Base-by-base conservation (phyloP, 306 rosid species). In the Trifolium dubium region DNA sequence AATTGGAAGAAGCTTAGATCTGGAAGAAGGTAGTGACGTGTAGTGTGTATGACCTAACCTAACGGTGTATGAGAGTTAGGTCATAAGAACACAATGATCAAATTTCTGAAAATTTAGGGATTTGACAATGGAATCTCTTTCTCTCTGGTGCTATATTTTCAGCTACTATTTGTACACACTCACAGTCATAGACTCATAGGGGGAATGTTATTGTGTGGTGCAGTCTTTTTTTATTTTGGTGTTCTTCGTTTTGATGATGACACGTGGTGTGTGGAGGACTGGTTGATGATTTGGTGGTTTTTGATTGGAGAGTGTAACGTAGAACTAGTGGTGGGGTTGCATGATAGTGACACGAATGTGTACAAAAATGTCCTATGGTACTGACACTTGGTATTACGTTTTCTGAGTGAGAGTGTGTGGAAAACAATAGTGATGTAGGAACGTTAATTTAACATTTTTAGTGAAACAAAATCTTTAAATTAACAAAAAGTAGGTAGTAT, bases 1-100 rank as follows among this genome's bases (percentile, higher is more conserved):
- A 73, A 73, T 6, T 28, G 50, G 79, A 41, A 64, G 79, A 41
- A 64, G 63, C 17, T 37, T 29, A 63, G 49, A 72, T 74, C 77
- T 46, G 40, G 66, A 44, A 47, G 0, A 31, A 61, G 44, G 4
- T 5, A 5, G 64, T n/a, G n/a, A n/a, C n/a, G n/a, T 15, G 23
- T 6, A 37, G 6, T 37, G 40, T 37, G 40, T 37, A 51, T 47
- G 51, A 67, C 10, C 30, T 29, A 54, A 67, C 10, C 30, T 29
- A 54, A 46, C 10, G 5, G 3, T 65, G 40, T 67, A 50, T 40
- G 34, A 9, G 75, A 67, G 53, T 29, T 71, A 64, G 50, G 50
- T 50, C 61, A n/a, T 9, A 18, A 34, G 39, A 40, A 29, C 8
- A 4, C 15, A 4, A 37, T 51, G 29, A 39, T 54, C 12, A 23